These are phyloP conservation scores for Stagonosporopsis vannaccii DNA, from an alignment of 2,329 filamentous ascomycete genomes.

Conservation along the genomic window DNA sequence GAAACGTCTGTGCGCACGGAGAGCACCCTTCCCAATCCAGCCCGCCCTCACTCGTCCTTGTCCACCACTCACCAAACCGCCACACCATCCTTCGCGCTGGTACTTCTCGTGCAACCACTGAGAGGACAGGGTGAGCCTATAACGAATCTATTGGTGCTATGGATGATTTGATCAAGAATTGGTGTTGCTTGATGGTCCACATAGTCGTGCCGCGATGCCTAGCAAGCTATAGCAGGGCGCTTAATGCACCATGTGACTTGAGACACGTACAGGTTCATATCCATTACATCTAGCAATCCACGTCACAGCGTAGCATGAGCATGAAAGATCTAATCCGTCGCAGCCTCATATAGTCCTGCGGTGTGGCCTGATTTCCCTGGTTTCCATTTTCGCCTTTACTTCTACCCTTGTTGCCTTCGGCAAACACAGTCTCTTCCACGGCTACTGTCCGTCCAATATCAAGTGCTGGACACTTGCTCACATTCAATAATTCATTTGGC, in stretches of 20 bases:
- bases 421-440: slow-evolving; percentile 25
- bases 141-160: slow-evolving; percentile 20
- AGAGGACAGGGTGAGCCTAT: slow-evolving; percentile 1
- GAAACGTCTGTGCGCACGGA: slow-evolving; percentile 24
- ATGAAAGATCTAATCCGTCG: slow-evolving; percentile 25
- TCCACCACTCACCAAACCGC: slow-evolving; percentile 9
- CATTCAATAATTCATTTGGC: slow-evolving; percentile 13
- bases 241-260: slow-evolving; percentile 33
- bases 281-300: slow-evolving; percentile 34
- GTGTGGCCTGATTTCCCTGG: slow-evolving; percentile 41
- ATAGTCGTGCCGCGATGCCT: not conserved
- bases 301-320: slow-evolving; percentile 42
- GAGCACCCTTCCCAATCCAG: slow-evolving; percentile 18
- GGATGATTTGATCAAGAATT: slow-evolving; percentile 1
- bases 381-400: slow-evolving; percentile 30
- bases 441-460: not conserved
- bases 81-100: slow-evolving; percentile 10
- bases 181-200: slow-evolving; percentile 2
- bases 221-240: slow-evolving; percentile 28
- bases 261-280: slow-evolving; percentile 39
- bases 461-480: slow-evolving; percentile 42
- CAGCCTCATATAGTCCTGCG: slow-evolving; percentile 39
- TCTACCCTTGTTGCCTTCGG: slow-evolving; percentile 32
- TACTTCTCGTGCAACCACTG: slow-evolving; percentile 1
- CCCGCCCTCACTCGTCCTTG: slow-evolving; percentile 1